Conservation (phyloP, 768 basidiomycete genomes). For the Russula compacta region DNA sequence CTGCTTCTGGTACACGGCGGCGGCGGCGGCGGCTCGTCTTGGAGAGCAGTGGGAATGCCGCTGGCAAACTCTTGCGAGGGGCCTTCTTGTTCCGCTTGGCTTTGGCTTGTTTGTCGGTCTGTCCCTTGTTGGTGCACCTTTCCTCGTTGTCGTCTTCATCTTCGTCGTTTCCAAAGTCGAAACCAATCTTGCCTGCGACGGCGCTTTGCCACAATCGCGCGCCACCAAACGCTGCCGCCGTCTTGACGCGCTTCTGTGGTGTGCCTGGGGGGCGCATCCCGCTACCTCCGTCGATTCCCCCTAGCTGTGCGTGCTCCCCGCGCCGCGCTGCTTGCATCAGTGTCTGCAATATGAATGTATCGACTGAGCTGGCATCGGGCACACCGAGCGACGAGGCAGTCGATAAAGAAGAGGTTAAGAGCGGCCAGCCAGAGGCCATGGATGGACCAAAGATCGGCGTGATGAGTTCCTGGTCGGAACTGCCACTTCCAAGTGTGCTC, state of each 20-base stretch:
- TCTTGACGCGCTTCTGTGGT: constrained; percentile 69
- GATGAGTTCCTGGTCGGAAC: constrained; percentile 58
- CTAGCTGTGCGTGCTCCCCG: constrained; percentile 35
- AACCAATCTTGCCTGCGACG: constrained; percentile 58
- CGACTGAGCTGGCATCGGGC: constrained; percentile 31
- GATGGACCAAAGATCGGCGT: constrained; percentile 57
- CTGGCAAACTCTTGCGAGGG: constrained; percentile 65
- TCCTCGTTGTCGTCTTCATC: constrained; percentile 25
- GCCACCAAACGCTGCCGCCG: constrained; percentile 35
- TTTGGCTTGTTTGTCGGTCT: constrained; percentile 28
- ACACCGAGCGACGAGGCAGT: constrained; percentile 33
- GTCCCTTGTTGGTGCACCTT: constrained; percentile 34
- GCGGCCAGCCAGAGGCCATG: constrained; percentile 54
- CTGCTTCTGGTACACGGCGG: constrained; percentile 24
- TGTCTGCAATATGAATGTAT: constrained; percentile 65
- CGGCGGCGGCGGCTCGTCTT: constrained; percentile 11
- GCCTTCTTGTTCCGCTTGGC: constrained; percentile 37
- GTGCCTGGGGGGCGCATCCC: constrained; percentile 68
- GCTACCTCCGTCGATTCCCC: constrained; percentile 14
- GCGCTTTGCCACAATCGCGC: constrained; percentile 78
- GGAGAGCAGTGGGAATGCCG: constrained; percentile 48
- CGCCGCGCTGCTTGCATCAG: constrained; percentile 42
- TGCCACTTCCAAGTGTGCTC: constrained; percentile 48
- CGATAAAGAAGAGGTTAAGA: constrained; percentile 33
- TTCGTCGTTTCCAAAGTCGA: constrained; percentile 29